Evolutionary conservation across 2,329 filamentous ascomycete genomes (phyloP), one percentile per base, ranked within the genome.

Genomic region (Calycina herbarum): DNA sequence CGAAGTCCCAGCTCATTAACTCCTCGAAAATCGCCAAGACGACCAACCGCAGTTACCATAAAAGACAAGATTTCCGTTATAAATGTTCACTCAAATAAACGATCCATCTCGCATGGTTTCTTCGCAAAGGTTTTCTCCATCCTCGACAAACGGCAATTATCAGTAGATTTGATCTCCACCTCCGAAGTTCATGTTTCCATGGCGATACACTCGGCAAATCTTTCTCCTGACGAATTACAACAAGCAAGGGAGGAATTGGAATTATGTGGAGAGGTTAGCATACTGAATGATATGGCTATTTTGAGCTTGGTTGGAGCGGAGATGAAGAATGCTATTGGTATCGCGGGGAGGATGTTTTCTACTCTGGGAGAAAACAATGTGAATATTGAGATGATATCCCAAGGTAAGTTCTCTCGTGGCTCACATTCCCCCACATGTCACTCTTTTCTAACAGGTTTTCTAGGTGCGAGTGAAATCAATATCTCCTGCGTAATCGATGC

Each of bases 381-480:
- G 76, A 99, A 99, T 77, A 93, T 99, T 72, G 95, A 99, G 81
- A 99, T 99, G 95, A 99, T 99, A 72, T 97, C 93, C 29, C 95
- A 99, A 81, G 95, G 95, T 94, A 83, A 74, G 61, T 59, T 38
- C n/a, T 42, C 13, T 29, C n/a, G 3, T 38, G n/a, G n/a, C 1
- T 20, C 1, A 8, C 3, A 17, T 24, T 27, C 11, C 24, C 33
- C 20, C 6, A 8, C 35, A 13, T 13, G 5, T 45, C 3, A 5
- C 10, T 6, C 6, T 42, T 60, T 48, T 7, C 58, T 60, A 60
- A 42, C 38, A 29, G 15, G 31, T 60, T 27, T 11, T 17, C 48
- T 71, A 96, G 93, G 94, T 74, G 95, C 95, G 31, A 97, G 94
- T 77, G 95, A 99, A 82, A 99, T 99, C 80, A 99, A 98, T 78